These are phyloP conservation scores for Suhomyces guaymorum DNA, from an alignment of 1,139 yeast species.

Conservation along the genomic window DNA sequence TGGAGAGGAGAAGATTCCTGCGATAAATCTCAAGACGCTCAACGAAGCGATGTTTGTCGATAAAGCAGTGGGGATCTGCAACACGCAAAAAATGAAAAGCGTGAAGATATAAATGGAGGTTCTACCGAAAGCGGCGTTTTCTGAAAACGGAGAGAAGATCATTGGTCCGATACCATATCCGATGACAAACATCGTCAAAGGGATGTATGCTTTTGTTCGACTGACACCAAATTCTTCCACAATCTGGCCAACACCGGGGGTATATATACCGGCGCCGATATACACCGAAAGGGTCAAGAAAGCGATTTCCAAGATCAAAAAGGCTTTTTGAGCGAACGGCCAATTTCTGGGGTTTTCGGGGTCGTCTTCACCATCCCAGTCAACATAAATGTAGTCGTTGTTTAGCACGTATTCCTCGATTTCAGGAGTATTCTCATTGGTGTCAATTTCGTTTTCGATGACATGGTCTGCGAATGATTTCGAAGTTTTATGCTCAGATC, in stretches of 20 bases:
- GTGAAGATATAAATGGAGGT: slow-evolving; percentile 36
- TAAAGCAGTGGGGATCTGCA: slow-evolving; percentile 35
- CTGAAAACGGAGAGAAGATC: slow-evolving; percentile 40
- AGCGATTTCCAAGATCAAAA: slow-evolving; percentile 41
- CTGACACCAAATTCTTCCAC: slow-evolving; percentile 29
- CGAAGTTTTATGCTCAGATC: background rate
- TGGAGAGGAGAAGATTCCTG: slow-evolving; percentile 39
- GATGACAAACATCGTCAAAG: slow-evolving; percentile 38
- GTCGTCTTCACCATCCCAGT: slow-evolving; percentile 53
- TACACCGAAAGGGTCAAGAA: slow-evolving; percentile 54
- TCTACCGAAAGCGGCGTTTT: slow-evolving; percentile 53
- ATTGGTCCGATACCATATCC: slow-evolving; percentile 44
- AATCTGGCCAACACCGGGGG: slow-evolving; percentile 50
- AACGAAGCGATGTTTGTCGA: slow-evolving; percentile 31
- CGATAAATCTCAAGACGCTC: slow-evolving; percentile 31
- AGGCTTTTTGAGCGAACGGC: slow-evolving; percentile 39
- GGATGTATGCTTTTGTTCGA: slow-evolving; percentile 28
- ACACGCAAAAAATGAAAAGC: slow-evolving; percentile 29
- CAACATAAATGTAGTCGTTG: slow-evolving; percentile 20
- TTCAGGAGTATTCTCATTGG: no score
- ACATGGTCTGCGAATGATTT: background rate
- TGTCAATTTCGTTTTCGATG: no score
- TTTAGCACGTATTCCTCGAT: no score
- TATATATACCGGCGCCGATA: slow-evolving; percentile 60
- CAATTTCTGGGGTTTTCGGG: slow-evolving; percentile 62